A percentile compares a stretch with the other conserved stretches of the same genome.
These are phyloP conservation scores for Posidonia australis DNA, from an alignment of 106 monocot species.

Conservation along the genomic window DNA sequence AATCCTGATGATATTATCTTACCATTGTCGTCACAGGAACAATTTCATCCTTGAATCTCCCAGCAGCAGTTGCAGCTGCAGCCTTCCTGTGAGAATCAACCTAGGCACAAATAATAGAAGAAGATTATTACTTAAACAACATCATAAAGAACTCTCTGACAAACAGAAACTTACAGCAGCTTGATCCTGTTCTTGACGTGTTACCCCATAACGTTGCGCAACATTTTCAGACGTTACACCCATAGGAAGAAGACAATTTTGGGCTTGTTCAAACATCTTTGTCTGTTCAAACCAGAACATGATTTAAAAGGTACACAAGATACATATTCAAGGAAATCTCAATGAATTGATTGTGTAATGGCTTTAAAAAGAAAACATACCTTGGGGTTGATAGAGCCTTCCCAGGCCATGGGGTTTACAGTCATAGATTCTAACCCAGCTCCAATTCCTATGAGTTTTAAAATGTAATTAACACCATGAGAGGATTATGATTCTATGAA, in stretches of 20 bases:
- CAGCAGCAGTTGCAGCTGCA: conserved; percentile 78
- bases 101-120: conserved; percentile 19
- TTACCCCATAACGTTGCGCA: conserved; percentile 65
- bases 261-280: conserved; percentile 46
- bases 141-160: background rate
- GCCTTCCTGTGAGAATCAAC: conserved; percentile 91
- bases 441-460: conserved; percentile 55
- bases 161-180: conserved; percentile 49
- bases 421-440: conserved; percentile 93
- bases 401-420: conserved; percentile 53
- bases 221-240: conserved; percentile 88
- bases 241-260: conserved; percentile 78
- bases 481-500: background rate
- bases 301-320: background rate
- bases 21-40: conserved; percentile 91
- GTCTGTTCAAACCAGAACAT: conserved; percentile 20
- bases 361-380: conserved; percentile 20
- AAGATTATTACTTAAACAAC: background rate
- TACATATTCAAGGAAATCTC: background rate
- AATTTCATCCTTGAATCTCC: conserved; percentile 97
- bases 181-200: conserved; percentile 70
- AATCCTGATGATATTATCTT: background rate
- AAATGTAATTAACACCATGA: background rate
- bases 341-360: background rate
- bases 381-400: conserved; percentile 81